These are phyloP conservation scores for Cercophora newfieldiana DNA, from an alignment of 495 filamentous ascomycete genomes.

Conservation along the genomic window DNA sequence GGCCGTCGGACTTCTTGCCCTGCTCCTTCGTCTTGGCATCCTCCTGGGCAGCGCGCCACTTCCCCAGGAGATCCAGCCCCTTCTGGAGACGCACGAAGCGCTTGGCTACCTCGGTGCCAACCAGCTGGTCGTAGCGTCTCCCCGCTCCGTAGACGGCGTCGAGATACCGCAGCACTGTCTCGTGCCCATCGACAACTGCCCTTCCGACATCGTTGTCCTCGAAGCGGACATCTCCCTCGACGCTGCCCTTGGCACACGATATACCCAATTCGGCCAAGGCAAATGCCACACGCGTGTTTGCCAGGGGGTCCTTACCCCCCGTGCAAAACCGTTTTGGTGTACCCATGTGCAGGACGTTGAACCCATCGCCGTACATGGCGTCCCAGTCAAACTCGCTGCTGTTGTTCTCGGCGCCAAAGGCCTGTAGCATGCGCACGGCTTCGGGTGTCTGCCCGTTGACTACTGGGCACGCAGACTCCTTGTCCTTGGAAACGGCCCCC, in stretches of 20 bases:
- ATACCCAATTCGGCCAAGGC: constrained; percentile 61
- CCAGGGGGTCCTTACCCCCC: constrained; percentile 50
- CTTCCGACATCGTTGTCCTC: constrained; percentile 54
- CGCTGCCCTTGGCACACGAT: constrained; percentile 49
- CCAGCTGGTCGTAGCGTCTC: constrained; percentile 31
- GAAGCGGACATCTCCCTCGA: constrained; percentile 48
- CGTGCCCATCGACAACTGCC: constrained; percentile 47
- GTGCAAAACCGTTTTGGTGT: constrained; percentile 54
- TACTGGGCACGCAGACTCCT: constrained; percentile 57
- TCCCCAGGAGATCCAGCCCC: constrained; percentile 38
- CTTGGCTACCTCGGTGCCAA: constrained; percentile 35
- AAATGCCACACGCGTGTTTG: constrained; percentile 58
- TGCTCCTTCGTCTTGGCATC: constrained; percentile 16
- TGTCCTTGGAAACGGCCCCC: constrained; percentile 71
- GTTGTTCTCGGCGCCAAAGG: constrained; percentile 87
- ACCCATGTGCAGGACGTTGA: constrained; percentile 78
- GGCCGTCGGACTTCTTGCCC: constrained; percentile 4
- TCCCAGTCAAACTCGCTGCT: constrained; percentile 74
- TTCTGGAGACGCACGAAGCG: constrained; percentile 41
- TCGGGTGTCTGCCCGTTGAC: constrained; percentile 66
- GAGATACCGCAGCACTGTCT: constrained; percentile 57
- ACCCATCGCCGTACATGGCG: constrained; percentile 73
- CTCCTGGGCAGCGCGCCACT: constrained; percentile 30
- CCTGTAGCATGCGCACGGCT: constrained; percentile 68
- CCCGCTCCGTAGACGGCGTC: constrained; percentile 47